Evolutionary conservation across 2,329 filamentous ascomycete species (phyloP).

Genomic region (Triangularia setosa): DNA sequence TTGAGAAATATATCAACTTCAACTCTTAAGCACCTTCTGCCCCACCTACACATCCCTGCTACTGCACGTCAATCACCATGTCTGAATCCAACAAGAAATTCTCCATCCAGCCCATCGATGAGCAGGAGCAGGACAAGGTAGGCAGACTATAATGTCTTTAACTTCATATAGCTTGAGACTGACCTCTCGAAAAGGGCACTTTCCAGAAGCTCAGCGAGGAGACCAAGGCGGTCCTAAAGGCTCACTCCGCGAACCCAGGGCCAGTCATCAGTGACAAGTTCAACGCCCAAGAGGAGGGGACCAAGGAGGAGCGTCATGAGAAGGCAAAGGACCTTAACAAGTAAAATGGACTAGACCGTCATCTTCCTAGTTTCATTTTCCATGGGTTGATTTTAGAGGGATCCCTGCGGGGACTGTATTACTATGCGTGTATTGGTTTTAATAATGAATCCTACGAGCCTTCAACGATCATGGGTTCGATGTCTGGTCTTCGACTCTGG

Average conservation of each 20-base stretch:
- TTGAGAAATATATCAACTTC: background rate
- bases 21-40: background rate
- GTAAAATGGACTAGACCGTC: slow-evolving; percentile 23
- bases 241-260: slow-evolving; percentile 54
- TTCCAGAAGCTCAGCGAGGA: slow-evolving; percentile 35
- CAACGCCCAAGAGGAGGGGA: slow-evolving; percentile 53
- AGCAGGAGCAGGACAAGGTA: slow-evolving; percentile 18
- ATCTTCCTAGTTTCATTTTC: background rate
- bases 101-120: slow-evolving; percentile 24
- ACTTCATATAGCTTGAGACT: background rate
- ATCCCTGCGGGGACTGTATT: background rate
- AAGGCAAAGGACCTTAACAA: slow-evolving; percentile 66
- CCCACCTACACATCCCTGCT: background rate
- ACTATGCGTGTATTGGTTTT: background rate
- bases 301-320: slow-evolving; percentile 64
- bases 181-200: slow-evolving; percentile 26
- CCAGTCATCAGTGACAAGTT: slow-evolving; percentile 54
- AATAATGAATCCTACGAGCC: background rate
- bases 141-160: background rate
- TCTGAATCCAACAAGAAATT: slow-evolving; percentile 20
- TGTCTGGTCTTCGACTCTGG: background rate
- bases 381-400: background rate
- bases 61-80: slow-evolving; percentile 16
- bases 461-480: background rate
- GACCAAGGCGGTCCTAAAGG: slow-evolving; percentile 45